Evolutionary conservation across 208 protist species (phyloP).

Genomic region (Porcisia hertigi): DNA sequence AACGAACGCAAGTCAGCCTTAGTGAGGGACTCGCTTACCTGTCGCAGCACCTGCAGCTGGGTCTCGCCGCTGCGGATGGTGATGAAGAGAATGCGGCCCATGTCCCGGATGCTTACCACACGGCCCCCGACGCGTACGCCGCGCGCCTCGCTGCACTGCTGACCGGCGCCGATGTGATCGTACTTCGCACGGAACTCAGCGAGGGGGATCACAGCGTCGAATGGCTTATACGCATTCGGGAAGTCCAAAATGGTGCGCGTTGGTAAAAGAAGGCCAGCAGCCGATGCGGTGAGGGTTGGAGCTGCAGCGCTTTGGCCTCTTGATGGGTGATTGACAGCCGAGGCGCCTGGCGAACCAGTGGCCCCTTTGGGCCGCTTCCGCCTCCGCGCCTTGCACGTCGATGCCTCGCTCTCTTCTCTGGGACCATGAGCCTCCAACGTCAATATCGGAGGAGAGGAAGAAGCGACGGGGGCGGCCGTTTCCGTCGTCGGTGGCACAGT

Average conservation of each 20-base stretch:
- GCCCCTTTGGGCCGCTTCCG: neutral
- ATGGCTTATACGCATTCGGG: constrained; percentile 66
- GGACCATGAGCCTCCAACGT: neutral
- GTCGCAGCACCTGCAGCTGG: constrained; percentile 74
- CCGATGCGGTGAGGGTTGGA: neutral
- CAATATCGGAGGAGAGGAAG: neutral
- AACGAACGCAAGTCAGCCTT: constrained; percentile 60
- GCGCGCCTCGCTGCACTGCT: constrained; percentile 16
- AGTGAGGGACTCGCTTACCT: constrained; percentile 51
- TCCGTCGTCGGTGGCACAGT: neutral
- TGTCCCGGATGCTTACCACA: constrained; percentile 71
- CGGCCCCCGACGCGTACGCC: constrained; percentile 71
- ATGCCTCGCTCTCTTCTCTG: neutral
- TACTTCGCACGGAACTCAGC: constrained; percentile 49
- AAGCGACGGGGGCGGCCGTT: neutral
- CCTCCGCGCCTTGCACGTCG: neutral
- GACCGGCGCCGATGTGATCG: constrained; percentile 27
- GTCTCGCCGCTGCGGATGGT: constrained; percentile 65
- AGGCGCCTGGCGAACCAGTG: neutral
- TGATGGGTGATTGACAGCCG: neutral
- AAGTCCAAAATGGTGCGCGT: constrained; percentile 45
- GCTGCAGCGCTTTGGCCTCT: neutral
- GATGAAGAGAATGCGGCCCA: constrained; percentile 86
- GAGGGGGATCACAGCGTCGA: constrained; percentile 50
- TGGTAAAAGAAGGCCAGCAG: constrained; percentile 10